Evolutionary conservation across 1,284 basidiomycete genomes (phyloP), one percentile per base, ranked within the genome.

Genomic region (Cryptococcus hybrid): DNA sequence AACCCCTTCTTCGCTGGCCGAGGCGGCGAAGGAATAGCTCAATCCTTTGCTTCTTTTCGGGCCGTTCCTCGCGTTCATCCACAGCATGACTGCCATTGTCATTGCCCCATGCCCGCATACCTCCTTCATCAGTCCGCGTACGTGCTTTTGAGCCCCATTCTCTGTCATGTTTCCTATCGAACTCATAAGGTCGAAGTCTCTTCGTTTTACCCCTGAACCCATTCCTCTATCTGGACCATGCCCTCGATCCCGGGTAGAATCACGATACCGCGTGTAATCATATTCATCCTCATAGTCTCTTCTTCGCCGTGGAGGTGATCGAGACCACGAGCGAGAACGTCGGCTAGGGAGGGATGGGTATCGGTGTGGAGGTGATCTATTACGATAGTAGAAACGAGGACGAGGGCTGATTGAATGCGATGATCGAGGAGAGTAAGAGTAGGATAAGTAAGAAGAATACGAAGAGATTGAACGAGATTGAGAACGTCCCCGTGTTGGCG

Each of bases 341-440:
- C 56, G 15, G 40, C 11, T 12, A 8, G 5, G 13, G 34, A 12
- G 46, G 46, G 46, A 44, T 1, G 24, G 43, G 43, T 13, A 7
- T 39, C n/a, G 58, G 54, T 47, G 35, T 46, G 50, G 57, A 49
- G 42, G 36, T 55, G 47, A 44, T 42, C 46, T 12, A 37, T 18
- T 18, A 2, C 18, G 18, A 18, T 18, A 18, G 18, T 18, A 18
- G 2, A 2, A 18, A 18, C 18, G 15, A 52, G 34, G 24, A 39
- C 12, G 7, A 8, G 47, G 38, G 18, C n/a, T 37, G 45, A n/a
- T 54, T 0, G 56, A 57, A 35, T 36, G 55, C 4, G 54, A 55
- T 70, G 67, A 54, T 68, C 68, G 62, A 68, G 40, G 7, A 8
- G 42, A 47, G 18, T 7, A 11, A 11, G 56, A 55, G 39, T 12